A percentile compares a stretch with the other conserved stretches of the same genome.
These are phyloP conservation scores for Arabidopsis lyrata DNA, from an alignment of 441 rosid genomes.

Conservation along the genomic window DNA sequence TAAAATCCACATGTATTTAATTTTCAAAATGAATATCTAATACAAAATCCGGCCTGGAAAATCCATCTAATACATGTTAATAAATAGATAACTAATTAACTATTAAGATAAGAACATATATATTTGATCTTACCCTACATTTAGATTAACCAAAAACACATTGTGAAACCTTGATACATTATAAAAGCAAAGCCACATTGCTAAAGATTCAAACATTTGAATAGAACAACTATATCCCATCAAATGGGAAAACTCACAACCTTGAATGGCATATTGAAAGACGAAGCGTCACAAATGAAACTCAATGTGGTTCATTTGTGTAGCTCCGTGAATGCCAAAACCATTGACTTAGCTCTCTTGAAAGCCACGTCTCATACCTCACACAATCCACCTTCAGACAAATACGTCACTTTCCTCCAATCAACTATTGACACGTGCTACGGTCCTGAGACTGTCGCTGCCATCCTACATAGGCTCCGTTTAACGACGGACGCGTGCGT, in stretches of 20 bases:
- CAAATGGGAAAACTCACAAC: constrained; percentile 27
- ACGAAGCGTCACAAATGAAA: constrained; percentile 37
- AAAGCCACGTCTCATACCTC: constrained; percentile 43
- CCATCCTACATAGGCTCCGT: constrained; percentile 21
- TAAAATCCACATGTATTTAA: not conserved
- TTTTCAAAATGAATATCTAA: not conserved
- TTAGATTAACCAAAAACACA: not conserved
- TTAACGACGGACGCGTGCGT: constrained; percentile 27
- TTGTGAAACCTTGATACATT: not conserved
- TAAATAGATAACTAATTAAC: too few relatives aligned
- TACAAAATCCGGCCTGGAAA: not conserved
- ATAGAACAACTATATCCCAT: not conserved
- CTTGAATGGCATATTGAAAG: constrained; percentile 29
- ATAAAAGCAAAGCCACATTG: constrained; percentile 11
- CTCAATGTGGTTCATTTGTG: constrained; percentile 37
- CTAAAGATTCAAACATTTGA: constrained; percentile 7
- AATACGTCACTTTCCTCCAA: constrained; percentile 29
- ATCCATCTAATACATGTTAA: not conserved
- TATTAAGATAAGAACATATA: constrained; percentile 3
- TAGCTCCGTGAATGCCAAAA: constrained; percentile 31
- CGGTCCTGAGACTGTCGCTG: constrained; percentile 10
- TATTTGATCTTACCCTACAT: not conserved
- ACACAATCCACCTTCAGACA: constrained; percentile 18
- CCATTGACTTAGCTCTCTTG: constrained; percentile 31
- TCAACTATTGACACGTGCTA: constrained; percentile 26